Conservation (phyloP, 208 protist genomes). For the Acanthamoeba sp. region DNA sequence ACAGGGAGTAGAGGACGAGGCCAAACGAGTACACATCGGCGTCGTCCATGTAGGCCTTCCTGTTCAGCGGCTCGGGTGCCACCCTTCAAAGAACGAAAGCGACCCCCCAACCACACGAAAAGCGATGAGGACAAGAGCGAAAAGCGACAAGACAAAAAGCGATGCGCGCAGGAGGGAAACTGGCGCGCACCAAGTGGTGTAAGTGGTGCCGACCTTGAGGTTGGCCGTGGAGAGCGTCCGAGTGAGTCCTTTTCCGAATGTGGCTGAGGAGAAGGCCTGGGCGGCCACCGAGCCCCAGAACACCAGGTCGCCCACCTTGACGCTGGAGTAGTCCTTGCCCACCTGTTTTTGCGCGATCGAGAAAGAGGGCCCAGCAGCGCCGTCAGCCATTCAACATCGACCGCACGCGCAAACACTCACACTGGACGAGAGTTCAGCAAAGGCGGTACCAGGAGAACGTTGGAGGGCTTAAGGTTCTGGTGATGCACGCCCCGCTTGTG, state of each 20-base stretch:
- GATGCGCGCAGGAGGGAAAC: background rate
- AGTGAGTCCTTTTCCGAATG: background rate
- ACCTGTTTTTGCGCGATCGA: too few relatives aligned
- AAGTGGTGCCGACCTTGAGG: slow-evolving; percentile 10
- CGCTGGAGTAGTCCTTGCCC: background rate
- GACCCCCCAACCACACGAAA: too few relatives aligned
- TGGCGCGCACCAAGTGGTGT: background rate
- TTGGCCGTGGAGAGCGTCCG: background rate
- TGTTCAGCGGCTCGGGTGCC: background rate
- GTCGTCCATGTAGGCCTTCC: background rate
- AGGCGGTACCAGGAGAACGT: background rate
- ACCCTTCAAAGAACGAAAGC: background rate
- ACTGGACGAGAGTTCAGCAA: background rate
- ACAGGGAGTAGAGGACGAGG: background rate
- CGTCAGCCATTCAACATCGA: too few relatives aligned
- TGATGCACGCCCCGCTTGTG: background rate
- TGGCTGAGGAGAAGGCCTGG: background rate
- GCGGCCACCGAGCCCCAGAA: background rate
- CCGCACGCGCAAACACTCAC: too few relatives aligned
- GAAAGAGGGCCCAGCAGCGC: too few relatives aligned
- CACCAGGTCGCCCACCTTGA: background rate
- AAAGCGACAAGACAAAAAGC: background rate
- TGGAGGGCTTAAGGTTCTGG: slow-evolving; percentile 19
- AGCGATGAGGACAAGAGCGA: too few relatives aligned
- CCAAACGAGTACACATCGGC: background rate